These are phyloP conservation scores for Penicillium coprophilum DNA, from an alignment of 495 filamentous ascomycete genomes.

Conservation along the genomic window DNA sequence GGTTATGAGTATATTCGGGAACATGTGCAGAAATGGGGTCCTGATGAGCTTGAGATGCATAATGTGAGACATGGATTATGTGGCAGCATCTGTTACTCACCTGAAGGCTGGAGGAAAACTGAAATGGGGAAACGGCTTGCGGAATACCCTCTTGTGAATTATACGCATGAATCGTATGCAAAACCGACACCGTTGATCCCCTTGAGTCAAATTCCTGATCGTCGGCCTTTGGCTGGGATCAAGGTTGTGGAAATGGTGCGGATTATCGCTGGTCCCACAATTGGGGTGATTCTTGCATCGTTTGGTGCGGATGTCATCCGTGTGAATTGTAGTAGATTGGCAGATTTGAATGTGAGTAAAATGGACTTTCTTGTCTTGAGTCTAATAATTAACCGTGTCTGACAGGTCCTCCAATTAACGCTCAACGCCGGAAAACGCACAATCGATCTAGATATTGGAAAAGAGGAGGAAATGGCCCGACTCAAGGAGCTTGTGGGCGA, in stretches of 20 bases:
- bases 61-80: conserved; percentile 32
- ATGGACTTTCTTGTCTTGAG: not conserved
- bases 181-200: conserved; percentile 21
- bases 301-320: conserved; percentile 63
- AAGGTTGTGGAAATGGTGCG: conserved; percentile 61
- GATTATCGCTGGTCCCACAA: conserved; percentile 59
- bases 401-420: conserved; percentile 36
- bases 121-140: conserved; percentile 29
- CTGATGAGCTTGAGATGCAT: conserved; percentile 39
- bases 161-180: conserved; percentile 23
- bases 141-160: conserved; percentile 27
- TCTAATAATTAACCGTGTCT: not conserved
- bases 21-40: conserved; percentile 28
- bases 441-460: conserved; percentile 48
- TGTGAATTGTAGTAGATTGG: conserved; percentile 54
- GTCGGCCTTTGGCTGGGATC: conserved; percentile 53
- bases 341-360: conserved; percentile 41
- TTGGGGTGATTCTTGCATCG: conserved; percentile 54
- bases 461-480: conserved; percentile 40
- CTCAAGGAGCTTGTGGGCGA: conserved; percentile 48
- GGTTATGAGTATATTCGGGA: conserved; percentile 27
- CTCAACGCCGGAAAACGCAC: conserved; percentile 61
- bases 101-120: conserved; percentile 34
- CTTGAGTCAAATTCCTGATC: conserved; percentile 14
- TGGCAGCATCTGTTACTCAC: conserved; percentile 36